A percentile compares a stretch with the other conserved stretches of the same genome.
Evolutionary conservation across 2,329 filamentous ascomycete genomes (phyloP).

Genomic region (Microdochium bolleyi): DNA sequence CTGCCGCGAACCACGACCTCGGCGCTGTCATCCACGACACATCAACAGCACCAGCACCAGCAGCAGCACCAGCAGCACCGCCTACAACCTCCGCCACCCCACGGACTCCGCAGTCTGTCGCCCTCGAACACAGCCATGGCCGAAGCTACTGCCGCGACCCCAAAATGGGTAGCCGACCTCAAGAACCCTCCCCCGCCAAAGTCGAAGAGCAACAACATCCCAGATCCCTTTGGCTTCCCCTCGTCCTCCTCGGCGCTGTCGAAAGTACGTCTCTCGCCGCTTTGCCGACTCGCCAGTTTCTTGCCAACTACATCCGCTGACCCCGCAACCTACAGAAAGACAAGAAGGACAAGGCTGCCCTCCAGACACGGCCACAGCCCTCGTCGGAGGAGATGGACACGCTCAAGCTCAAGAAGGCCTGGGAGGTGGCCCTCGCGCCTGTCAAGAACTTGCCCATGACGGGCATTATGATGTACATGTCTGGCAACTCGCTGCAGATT

Average conservation of each 20-base stretch:
- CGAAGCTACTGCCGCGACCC: neutral
- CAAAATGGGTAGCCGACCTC: slow-evolving; percentile 71
- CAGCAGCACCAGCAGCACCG: neutral
- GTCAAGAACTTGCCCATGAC: slow-evolving; percentile 97
- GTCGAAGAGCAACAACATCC: slow-evolving; percentile 58
- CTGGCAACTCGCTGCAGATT: slow-evolving; percentile 94
- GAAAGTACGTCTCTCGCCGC: slow-evolving; percentile 38
- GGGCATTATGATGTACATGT: slow-evolving; percentile 99
- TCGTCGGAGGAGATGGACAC: slow-evolving; percentile 85
- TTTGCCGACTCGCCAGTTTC: neutral
- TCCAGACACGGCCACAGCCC: slow-evolving; percentile 50
- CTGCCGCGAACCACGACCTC: too few species aligned
- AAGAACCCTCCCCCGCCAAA: slow-evolving; percentile 60
- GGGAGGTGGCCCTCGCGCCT: slow-evolving; percentile 91
- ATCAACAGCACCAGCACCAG: neutral
- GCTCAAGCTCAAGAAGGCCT: slow-evolving; percentile 96
- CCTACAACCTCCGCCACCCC: neutral
- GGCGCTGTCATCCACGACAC: too few species aligned
- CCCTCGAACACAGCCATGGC: neutral
- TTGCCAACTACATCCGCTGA: neutral
- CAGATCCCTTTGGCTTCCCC: slow-evolving; percentile 82
- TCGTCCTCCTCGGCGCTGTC: slow-evolving; percentile 38
- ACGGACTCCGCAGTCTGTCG: neutral
- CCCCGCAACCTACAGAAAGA: slow-evolving; percentile 31
- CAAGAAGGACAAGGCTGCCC: slow-evolving; percentile 39